Base-by-base conservation (phyloP, 2,329 filamentous ascomycete species). In the Blumeriella jaapii region DNA sequence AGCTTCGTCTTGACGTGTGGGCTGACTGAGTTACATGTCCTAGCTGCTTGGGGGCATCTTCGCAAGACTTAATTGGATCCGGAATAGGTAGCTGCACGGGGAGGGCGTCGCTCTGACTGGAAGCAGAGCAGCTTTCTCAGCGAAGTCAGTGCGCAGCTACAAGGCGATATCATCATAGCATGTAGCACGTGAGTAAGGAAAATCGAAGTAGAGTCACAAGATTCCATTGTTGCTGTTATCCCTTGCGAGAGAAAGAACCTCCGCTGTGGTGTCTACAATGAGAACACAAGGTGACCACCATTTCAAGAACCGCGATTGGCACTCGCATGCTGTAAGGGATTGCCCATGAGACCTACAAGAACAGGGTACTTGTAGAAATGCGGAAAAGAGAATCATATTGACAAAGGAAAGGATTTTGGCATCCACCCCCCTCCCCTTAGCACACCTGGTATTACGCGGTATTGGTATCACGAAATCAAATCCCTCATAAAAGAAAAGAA, bases 401-500 rank as follows among this genome's bases (percentile, higher is more conserved):
- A 31, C 18, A 26, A 6, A 9, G 12, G 3, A n/a, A 20, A 29
- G 20, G 6, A 6, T 11, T 11, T 34, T 34, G 28, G n/a, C 14
- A 16, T 14, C 25, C 29, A 24, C 17, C 14, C 29, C 6, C 23
- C 25, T n/a, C 36, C 8, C 12, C 28, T 5, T 24, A 13, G 10
- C 15, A 19, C 24, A 24, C 24, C 16, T 34, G 29, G 31, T 39
- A 42, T n/a, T 40, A 23, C 33, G 40, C 44, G 31, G 29, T 42
- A 42, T 34, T 47, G 45, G 45, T 47, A 47, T 47, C 42, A 44
- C 38, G 7, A 45, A 44, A 42, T 33, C 34, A 40, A 35, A 37
- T 39, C 36, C 34, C 16, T 29, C 24, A 31, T 37, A 37, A 34
- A 22, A 29, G 19, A 40, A 36, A 30, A 12, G 29, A 36, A 39